Evolutionary conservation across 2,329 filamentous ascomycete genomes (phyloP), one percentile per base, ranked within the genome.

Genomic region (Fusarium albosuccineum): DNA sequence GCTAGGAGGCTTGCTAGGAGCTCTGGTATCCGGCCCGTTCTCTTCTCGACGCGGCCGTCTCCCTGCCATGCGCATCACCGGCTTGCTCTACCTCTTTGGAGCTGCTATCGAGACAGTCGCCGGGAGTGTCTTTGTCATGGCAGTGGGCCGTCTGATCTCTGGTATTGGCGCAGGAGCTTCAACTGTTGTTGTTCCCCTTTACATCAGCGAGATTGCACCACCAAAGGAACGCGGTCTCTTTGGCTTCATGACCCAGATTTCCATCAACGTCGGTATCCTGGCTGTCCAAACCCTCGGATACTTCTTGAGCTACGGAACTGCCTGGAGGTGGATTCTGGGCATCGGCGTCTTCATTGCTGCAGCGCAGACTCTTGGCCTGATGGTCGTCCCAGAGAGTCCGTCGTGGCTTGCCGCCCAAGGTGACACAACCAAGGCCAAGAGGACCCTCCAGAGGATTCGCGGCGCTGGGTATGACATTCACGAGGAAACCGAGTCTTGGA

Each of bases 111-210:
- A 97, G 80, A 90, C 93, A 0, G 73, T 94, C 8, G 87, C 94
- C 0, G 81, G 84, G 3, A 88, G 85, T 39, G 90, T 97, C 16
- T 79, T 85, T 3, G 76, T 91, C 30, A 83, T 99, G 79, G 86
- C 87, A 0, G 65, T 92, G 14, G 96, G 95, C 6, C 87, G 96
- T 22, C 82, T 97, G 22, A 76, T 98, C 13, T 91, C 92, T 9
- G 96, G 96, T 10, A 76, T 97, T 2, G 94, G 92, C 7, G 94
- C 94, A 6, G 96, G 96, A 22, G 93, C 94, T 3, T 89, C 94
- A 2, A 95, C 96, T 3, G 96, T 99, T 17, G 92, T 97, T 36
- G 94, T 97, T 3, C 96, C 96, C 1, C 87, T 99, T 17, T 99
- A 97, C 82, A 93, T 99, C 70, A 94, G 93, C 45, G 96, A 99